These are phyloP conservation scores for Gleditsia sinensis DNA, from an alignment of 306 rosid species.

Conservation along the genomic window DNA sequence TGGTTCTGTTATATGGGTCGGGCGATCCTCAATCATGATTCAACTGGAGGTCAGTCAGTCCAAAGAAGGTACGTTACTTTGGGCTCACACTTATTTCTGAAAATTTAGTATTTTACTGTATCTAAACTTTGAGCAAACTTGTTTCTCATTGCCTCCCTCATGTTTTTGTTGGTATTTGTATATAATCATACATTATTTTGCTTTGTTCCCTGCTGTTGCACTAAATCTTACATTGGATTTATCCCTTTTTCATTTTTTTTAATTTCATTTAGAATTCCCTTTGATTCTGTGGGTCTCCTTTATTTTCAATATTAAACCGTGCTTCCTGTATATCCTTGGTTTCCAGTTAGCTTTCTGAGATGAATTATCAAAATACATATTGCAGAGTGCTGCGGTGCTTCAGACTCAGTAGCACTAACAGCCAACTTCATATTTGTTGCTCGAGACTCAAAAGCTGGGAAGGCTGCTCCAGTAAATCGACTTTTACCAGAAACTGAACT, in stretches of 20 bases:
- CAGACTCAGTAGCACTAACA: constrained; percentile 61
- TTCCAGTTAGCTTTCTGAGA: not conserved
- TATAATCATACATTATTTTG: too few species aligned
- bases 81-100: not conserved
- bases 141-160: not conserved
- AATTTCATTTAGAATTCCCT: too few species aligned
- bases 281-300: too few species aligned
- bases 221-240: too few species aligned
- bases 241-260: too few species aligned
- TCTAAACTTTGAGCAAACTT: not conserved
- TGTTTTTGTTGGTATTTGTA: not conserved
- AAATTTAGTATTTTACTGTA: constrained; percentile 14
- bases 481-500: constrained; percentile 67
- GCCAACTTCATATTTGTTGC: constrained; percentile 97
- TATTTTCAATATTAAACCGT: not conserved
- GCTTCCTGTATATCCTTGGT: not conserved
- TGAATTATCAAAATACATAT: not conserved
- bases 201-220: too few species aligned
- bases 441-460: constrained; percentile 84
- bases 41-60: constrained; percentile 76
- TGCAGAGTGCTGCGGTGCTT: constrained; percentile 47
- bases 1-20: constrained; percentile 95
- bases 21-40: constrained; percentile 87
- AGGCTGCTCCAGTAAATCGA: constrained; percentile 89
- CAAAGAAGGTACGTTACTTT: constrained; percentile 54